Evolutionary conservation across 2,329 filamentous ascomycete genomes (phyloP).

Genomic region (Penicillium olsonii): DNA sequence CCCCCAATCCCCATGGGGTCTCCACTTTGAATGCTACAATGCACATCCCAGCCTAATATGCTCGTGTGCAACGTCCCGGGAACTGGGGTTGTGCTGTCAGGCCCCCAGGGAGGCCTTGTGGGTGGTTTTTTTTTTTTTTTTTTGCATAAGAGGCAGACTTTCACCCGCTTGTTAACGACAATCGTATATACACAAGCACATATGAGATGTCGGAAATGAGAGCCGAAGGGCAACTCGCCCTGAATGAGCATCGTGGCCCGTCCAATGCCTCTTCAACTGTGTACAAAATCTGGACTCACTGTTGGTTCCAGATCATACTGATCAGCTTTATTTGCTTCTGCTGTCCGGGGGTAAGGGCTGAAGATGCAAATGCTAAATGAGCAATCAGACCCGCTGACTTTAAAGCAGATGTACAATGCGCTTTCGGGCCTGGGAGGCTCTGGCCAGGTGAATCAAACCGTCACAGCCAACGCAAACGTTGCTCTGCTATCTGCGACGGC

Average conservation of each 20-base stretch:
- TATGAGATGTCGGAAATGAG: conserved; percentile 12
- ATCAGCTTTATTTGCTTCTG: conserved; percentile 55
- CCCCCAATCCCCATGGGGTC: background rate
- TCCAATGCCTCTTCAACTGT: conserved; percentile 13
- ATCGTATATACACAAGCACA: background rate
- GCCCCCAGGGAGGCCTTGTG: background rate
- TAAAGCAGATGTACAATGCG: conserved; percentile 51
- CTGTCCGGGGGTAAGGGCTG: conserved; percentile 37
- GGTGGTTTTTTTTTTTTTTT: no score
- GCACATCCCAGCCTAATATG: background rate
- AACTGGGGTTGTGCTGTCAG: background rate
- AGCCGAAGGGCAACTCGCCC: conserved; percentile 19
- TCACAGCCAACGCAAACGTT: conserved; percentile 51
- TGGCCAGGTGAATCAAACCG: conserved; percentile 48
- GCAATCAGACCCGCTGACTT: background rate
- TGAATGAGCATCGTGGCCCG: background rate
- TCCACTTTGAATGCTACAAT: conserved; percentile 11
- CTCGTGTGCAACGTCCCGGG: background rate
- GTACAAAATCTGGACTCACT: conserved; percentile 41
- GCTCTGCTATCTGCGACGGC: conserved; percentile 48
- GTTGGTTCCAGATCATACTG: conserved; percentile 52
- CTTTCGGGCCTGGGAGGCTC: conserved; percentile 49
- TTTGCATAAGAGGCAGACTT: background rate
- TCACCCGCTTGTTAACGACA: background rate
- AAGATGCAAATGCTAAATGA: background rate